Evolutionary conservation across 2,329 filamentous ascomycete genomes (phyloP), one percentile per base, ranked within the genome.

Genomic region (Talaromyces sp.): DNA sequence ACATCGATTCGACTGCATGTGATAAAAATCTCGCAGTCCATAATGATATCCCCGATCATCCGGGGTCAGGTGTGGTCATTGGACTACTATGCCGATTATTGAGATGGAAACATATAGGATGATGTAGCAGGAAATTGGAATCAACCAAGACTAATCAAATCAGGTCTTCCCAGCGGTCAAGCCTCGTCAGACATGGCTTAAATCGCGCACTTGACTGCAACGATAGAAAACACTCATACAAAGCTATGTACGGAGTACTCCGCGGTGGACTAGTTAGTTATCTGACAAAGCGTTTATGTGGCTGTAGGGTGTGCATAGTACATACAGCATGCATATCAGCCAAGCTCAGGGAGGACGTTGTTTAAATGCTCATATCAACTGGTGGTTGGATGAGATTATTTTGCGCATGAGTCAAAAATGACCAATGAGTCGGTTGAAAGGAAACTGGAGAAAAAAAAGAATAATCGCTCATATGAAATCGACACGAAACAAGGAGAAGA

Each of bases 141-240:
- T n/a, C n/a, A n/a, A n/a, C n/a, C n/a, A n/a, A 11, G 0, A 17
- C 22, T 31, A 31, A 31, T 33, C 9, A 31, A n/a, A 46, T 31
- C 43, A 31, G 43, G 43, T 31, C 9, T 15, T 19, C 2, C 43
- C 17, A 19, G 43, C 43, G 43, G 43, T 46, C 25, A 46, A 46
- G 43, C 13, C 28, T 25, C 22, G 43, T 13, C 19, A 31, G 9
- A 6, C 43, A 46, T 8, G 43, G 22, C 43, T 33, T 51, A 51
- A 35, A 51, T 51, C 48, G 48, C 48, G 48, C 48, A 51, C 31
- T 36, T 51, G 48, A 37, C 48, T 31, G 48, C 48, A 35, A 37
- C 31, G 15, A 51, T 22, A 11, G 21, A 37, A 35, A 8, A 31
- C 35, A 15, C 40, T 13, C 25, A 43, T 19, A 22, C 37, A 10